These are phyloP conservation scores for Limnomonas spitsbergensis DNA, from an alignment of 139 green algal species.

Conservation along the genomic window DNA sequence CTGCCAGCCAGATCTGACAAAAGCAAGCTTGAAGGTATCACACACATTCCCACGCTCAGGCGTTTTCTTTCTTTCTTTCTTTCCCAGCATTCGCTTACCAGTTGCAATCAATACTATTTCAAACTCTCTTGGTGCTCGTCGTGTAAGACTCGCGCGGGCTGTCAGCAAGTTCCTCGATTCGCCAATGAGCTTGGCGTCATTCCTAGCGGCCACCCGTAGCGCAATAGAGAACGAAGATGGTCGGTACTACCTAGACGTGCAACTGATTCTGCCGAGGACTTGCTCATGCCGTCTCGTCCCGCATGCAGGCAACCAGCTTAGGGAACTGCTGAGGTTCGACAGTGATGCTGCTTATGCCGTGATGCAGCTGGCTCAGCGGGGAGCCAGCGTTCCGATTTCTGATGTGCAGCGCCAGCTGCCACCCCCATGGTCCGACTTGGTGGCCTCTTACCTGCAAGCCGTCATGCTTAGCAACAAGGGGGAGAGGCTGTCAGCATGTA, in stretches of 20 bases:
- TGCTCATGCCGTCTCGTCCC: not conserved
- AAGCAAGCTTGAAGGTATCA: too few species aligned
- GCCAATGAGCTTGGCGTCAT: conserved; percentile 6
- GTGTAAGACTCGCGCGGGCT: too few species aligned
- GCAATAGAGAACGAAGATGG: conserved; percentile 5
- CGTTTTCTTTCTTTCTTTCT: too few species aligned
- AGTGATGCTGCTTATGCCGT: conserved; percentile 14
- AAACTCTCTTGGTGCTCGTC: too few species aligned
- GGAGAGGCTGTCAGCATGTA: conserved; percentile 31
- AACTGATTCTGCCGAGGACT: not conserved
- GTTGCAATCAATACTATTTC: too few species aligned
- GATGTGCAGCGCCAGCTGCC: conserved; percentile 22
- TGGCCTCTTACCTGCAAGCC: conserved; percentile 28
- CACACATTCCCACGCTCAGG: too few species aligned
- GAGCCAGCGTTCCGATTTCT: not conserved
- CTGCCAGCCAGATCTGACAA: too few species aligned
- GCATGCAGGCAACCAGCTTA: not conserved
- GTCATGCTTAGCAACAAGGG: conserved; percentile 31
- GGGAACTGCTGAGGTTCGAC: conserved; percentile 19
- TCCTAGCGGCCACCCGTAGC: not conserved
- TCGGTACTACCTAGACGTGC: not conserved
- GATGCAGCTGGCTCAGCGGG: conserved; percentile 26
- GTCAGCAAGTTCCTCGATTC: too few species aligned
- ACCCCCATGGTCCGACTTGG: conserved; percentile 23
- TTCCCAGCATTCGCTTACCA: too few species aligned